Conservation (phyloP, 805 yeast species). For the Lipomyces yamadae region DNA sequence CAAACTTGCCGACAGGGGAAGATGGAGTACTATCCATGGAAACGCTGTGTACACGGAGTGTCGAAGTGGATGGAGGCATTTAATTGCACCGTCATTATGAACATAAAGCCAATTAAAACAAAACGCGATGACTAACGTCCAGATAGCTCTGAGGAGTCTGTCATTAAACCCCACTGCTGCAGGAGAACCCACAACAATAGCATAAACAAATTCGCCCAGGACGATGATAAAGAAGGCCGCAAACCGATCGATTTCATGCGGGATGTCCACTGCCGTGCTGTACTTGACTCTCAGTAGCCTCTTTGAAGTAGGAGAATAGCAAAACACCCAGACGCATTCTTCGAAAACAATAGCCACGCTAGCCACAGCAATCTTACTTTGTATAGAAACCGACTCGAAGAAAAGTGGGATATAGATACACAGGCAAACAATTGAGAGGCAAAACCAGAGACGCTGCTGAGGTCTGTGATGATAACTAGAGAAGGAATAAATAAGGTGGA, state of each 20-base stretch:
- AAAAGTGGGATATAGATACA: conserved; percentile 51
- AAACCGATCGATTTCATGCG: conserved; percentile 67
- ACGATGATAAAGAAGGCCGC: conserved; percentile 66
- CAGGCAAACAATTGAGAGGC: conserved; percentile 11
- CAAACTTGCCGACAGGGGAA: conserved; percentile 58
- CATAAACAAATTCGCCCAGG: conserved; percentile 65
- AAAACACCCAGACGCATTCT: conserved; percentile 46
- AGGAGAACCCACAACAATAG: conserved; percentile 56
- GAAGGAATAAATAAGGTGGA: conserved; percentile 51
- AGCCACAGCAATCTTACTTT: conserved; percentile 55
- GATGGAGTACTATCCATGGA: conserved; percentile 54
- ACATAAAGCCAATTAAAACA: conserved; percentile 58
- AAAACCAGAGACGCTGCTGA: conserved; percentile 54
- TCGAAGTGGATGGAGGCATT: conserved; percentile 61
- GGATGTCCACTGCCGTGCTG: conserved; percentile 67
- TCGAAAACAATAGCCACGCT: conserved; percentile 52
- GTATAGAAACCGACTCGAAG: conserved; percentile 45
- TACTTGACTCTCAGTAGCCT: conserved; percentile 50
- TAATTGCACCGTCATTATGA: conserved; percentile 56
- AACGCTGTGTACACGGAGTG: conserved; percentile 54
- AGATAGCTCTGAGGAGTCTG: conserved; percentile 55
- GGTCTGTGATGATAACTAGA: conserved; percentile 52
- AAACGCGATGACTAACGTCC: conserved; percentile 56
- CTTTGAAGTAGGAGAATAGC: conserved; percentile 57
- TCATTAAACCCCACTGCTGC: conserved; percentile 54